phyloP scores from a whole-genome alignment of 495 filamentous ascomycete genomes.

The Penicillium lagena region DNA sequence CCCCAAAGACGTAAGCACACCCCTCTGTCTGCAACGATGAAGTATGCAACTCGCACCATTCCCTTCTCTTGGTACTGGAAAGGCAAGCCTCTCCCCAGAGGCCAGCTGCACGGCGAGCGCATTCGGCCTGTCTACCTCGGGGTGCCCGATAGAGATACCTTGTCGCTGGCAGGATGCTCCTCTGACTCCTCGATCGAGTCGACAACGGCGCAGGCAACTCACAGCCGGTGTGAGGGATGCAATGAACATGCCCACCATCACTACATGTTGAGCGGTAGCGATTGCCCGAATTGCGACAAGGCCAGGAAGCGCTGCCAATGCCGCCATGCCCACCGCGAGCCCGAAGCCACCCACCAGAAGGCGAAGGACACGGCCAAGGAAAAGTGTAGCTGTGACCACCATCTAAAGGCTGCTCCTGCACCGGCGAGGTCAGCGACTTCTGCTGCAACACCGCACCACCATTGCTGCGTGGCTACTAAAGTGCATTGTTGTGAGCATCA shows the following conservation, averaged over 20 bases:
- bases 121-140: neutral
- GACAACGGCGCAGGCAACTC: neutral
- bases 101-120: slow-evolving; percentile 1
- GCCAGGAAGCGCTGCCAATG: neutral
- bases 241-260: neutral
- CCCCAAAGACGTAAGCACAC: neutral
- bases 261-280: neutral
- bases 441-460: too few species aligned
- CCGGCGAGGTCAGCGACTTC: too few species aligned
- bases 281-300: neutral
- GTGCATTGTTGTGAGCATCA: neutral
- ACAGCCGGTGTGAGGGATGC: neutral
- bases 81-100: slow-evolving; percentile 14
- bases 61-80: slow-evolving; percentile 18
- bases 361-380: neutral
- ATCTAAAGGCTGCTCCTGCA: too few species aligned
- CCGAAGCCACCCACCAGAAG: neutral
- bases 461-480: neutral
- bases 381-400: too few species aligned
- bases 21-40: slow-evolving; percentile 2
- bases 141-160: neutral
- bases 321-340: too few species aligned
- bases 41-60: neutral
- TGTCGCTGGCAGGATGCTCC: neutral
- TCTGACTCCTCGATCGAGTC: neutral